Conservation (phyloP, 2,329 filamentous ascomycete species). For the Colletotrichum salicis region DNA sequence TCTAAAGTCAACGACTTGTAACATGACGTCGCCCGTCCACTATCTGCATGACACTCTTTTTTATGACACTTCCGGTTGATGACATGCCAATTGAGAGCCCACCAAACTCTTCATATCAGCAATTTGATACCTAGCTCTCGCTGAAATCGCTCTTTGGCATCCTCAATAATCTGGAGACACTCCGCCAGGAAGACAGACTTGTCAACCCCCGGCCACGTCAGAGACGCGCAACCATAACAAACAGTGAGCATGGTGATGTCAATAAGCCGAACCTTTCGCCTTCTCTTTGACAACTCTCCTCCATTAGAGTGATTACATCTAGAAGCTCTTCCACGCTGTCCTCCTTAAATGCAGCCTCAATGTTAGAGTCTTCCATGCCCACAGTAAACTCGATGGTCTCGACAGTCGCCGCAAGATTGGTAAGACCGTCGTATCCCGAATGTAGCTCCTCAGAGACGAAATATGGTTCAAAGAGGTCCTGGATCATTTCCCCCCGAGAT, state of each 20-base stretch:
- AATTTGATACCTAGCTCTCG: neutral
- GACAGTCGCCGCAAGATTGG: too few relatives aligned
- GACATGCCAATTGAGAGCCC: neutral
- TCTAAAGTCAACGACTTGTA: neutral
- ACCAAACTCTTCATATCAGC: neutral
- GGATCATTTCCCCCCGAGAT: neutral
- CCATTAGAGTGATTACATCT: neutral
- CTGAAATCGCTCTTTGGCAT: neutral
- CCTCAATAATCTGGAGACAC: neutral
- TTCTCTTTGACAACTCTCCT: neutral
- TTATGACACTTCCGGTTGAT: neutral
- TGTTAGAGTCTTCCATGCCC: too few relatives aligned
- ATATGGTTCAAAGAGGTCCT: neutral
- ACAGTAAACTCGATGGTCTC: neutral
- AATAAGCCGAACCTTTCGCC: neutral
- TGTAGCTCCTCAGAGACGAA: neutral
- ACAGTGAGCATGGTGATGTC: neutral
- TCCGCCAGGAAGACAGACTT: too few relatives aligned
- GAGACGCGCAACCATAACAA: too few relatives aligned
- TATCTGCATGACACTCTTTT: neutral
- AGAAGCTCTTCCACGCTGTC: neutral
- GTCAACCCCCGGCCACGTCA: too few relatives aligned
- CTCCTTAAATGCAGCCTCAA: neutral
- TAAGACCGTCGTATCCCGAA: too few relatives aligned
- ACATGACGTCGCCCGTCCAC: neutral